A percentile compares a stretch with the other conserved stretches of the same genome.
phyloP scores from a whole-genome alignment of 352 stramenopile species.

The Phytophthora colocasiae region DNA sequence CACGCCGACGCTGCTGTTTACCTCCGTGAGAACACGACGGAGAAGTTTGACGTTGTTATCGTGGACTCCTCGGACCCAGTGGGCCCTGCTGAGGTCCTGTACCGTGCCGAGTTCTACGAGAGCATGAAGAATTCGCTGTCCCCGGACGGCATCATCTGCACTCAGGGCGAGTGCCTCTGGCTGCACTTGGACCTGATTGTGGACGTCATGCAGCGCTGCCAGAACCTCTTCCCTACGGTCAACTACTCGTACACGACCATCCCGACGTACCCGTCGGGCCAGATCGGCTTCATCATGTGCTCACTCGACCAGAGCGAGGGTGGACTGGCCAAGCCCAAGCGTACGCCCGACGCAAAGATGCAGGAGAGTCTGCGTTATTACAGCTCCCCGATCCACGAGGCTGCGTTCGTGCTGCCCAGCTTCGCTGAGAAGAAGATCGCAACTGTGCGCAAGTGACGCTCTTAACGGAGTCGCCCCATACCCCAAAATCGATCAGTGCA shows the following conservation, averaged over 20 bases:
- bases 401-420: slow-evolving; percentile 96
- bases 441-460: slow-evolving; percentile 77
- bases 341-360: slow-evolving; percentile 59
- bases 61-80: slow-evolving; percentile 97
- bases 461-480: slow-evolving; percentile 2
- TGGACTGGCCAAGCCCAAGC: slow-evolving; percentile 76
- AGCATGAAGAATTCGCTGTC: slow-evolving; percentile 92
- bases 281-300: slow-evolving; percentile 99
- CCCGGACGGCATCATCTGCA: slow-evolving; percentile 88
- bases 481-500: too few species aligned
- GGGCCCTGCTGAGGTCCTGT: slow-evolving; percentile 95
- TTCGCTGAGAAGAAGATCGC: slow-evolving; percentile 93
- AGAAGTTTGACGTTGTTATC: slow-evolving; percentile 97
- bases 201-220: slow-evolving; percentile 93
- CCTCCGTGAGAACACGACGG: slow-evolving; percentile 78
- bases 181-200: slow-evolving; percentile 98
- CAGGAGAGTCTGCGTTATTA: slow-evolving; percentile 94
- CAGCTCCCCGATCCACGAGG: slow-evolving; percentile 93
- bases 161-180: slow-evolving; percentile 98
- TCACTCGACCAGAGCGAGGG: slow-evolving; percentile 72
- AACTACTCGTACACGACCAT: slow-evolving; percentile 99
- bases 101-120: slow-evolving; percentile 96
- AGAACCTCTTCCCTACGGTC: slow-evolving; percentile 93
- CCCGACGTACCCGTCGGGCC: slow-evolving; percentile 98
- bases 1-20: slow-evolving; percentile 93